phyloP scores from a whole-genome alignment of 2,329 filamentous ascomycete species.

The Fonsecaea erecta region DNA sequence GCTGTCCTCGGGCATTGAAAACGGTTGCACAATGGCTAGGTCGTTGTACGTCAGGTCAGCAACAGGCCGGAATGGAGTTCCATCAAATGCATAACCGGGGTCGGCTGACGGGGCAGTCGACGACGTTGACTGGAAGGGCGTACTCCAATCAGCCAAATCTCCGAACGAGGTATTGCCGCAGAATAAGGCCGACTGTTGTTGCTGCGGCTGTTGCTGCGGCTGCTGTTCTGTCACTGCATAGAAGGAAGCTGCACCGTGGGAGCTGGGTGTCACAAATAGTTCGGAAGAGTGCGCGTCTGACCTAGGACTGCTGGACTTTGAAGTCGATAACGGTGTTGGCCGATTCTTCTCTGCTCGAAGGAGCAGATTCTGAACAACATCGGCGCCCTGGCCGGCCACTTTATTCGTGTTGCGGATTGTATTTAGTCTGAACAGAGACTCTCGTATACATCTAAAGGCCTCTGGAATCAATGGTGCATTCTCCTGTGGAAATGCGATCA shows the following conservation, averaged over 20 bases:
- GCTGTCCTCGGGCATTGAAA: slow-evolving; percentile 4
- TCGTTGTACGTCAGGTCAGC: slow-evolving; percentile 17
- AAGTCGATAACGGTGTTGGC: background rate
- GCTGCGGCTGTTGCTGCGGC: background rate
- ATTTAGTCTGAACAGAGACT: slow-evolving; percentile 17
- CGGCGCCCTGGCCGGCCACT: slow-evolving; percentile 21
- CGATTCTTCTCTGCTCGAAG: slow-evolving; percentile 25
- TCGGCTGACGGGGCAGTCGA: background rate
- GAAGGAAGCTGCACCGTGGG: background rate
- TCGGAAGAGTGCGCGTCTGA: slow-evolving; percentile 9
- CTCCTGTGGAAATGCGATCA: slow-evolving; percentile 20
- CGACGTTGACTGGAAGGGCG: slow-evolving; percentile 1
- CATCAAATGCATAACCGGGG: slow-evolving; percentile 12
- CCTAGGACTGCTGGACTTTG: slow-evolving; percentile 1
- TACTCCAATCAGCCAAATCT: slow-evolving; percentile 12
- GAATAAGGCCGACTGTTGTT: slow-evolving; percentile 7
- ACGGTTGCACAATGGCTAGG: slow-evolving; percentile 6
- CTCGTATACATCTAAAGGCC: slow-evolving; percentile 16
- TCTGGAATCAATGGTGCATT: slow-evolving; percentile 12
- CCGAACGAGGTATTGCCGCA: background rate
- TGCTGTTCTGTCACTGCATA: slow-evolving; percentile 2
- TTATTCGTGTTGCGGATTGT: slow-evolving; percentile 15
- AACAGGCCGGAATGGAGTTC: slow-evolving; percentile 13
- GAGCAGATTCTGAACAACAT: slow-evolving; percentile 24
- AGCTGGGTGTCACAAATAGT: slow-evolving; percentile 10